Evolutionary conservation across 345 rosid genomes (phyloP).

Genomic region (Citropsis articulata): DNA sequence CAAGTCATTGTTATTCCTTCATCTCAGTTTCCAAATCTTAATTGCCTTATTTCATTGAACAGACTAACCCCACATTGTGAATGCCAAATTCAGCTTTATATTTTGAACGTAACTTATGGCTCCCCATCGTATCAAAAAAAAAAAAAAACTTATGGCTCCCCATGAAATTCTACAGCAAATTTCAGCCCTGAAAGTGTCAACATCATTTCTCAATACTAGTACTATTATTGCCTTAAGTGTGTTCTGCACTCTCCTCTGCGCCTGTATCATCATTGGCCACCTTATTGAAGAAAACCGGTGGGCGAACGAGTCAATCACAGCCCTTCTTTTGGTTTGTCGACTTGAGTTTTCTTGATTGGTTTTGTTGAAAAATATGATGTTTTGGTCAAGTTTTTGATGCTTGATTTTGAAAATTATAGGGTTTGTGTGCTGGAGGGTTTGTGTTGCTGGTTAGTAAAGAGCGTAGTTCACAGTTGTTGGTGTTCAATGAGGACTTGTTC

Average conservation of each 20-base stretch:
- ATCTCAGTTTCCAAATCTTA: neutral
- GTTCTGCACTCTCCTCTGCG: constrained; percentile 64
- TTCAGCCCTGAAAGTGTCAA: constrained; percentile 19
- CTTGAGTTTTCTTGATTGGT: constrained; percentile 8
- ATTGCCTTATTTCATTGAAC: neutral
- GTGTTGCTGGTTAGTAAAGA: constrained; percentile 47
- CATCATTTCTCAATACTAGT: constrained; percentile 31
- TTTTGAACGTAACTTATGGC: constrained; percentile 24
- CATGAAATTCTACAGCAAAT: constrained; percentile 25
- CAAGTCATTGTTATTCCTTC: neutral
- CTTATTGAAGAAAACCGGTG: constrained; percentile 68
- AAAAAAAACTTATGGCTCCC: no score
- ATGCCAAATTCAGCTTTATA: constrained; percentile 17
- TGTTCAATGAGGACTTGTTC: constrained; percentile 66
- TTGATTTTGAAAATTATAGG: constrained; percentile 32
- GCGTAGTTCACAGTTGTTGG: constrained; percentile 29
- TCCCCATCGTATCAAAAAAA: no score
- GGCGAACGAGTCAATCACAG: constrained; percentile 69
- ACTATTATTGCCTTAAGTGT: constrained; percentile 47
- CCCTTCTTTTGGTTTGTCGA: constrained; percentile 49
- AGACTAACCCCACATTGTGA: constrained; percentile 1
- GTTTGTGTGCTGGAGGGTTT: constrained; percentile 53
- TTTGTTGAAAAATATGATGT: neutral
- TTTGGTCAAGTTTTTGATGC: neutral
- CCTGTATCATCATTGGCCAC: constrained; percentile 60